Conservation (phyloP, 305 asterid species). For the Salvia sclarea region DNA sequence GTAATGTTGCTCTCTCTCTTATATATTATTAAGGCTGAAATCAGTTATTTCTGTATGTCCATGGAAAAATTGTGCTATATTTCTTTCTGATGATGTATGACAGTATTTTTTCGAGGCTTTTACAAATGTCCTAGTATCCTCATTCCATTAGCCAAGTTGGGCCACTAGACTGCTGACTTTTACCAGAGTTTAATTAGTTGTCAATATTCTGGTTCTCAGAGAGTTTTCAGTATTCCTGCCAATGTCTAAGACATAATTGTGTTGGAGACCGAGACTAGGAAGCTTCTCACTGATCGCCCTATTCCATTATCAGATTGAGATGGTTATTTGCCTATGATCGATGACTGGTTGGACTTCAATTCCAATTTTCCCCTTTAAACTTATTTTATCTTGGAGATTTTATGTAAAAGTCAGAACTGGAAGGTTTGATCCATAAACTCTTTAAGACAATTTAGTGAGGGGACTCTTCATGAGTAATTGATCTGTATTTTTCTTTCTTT, state of each 20-base stretch:
- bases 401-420: neutral
- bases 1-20: neutral
- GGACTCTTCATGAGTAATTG: neutral
- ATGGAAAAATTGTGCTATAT: neutral
- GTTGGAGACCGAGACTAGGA: neutral
- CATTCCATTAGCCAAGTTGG: neutral
- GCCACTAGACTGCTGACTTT: neutral
- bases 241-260: neutral
- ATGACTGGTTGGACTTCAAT: neutral
- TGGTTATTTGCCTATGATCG: neutral
- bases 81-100: slow-evolving; percentile 9
- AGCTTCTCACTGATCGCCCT: neutral
- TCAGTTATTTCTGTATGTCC: neutral
- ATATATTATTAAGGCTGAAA: neutral
- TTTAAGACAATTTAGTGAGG: slow-evolving; percentile 1
- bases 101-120: neutral
- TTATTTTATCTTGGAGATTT: neutral
- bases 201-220: neutral
- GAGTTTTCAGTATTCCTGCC: neutral
- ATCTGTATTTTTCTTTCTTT: neutral
- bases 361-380: neutral
- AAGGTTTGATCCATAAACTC: slow-evolving; percentile 6
- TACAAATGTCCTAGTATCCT: neutral
- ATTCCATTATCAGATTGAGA: neutral
- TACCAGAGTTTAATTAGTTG: neutral